Conservation (phyloP, 176 grass and related monocot species). For the Raddia guianensis region DNA sequence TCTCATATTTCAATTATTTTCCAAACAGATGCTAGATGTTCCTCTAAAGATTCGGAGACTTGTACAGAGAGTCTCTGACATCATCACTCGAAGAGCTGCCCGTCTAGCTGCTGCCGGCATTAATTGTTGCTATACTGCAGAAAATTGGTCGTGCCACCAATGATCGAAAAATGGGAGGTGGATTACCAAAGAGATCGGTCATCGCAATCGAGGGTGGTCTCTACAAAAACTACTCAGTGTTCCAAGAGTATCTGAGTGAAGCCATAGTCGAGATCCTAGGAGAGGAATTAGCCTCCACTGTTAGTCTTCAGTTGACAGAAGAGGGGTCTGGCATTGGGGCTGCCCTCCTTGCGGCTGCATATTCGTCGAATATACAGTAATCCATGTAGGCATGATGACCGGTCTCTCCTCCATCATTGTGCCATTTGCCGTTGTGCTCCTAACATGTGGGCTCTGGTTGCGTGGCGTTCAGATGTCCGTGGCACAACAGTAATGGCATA, state of each 20-base stretch:
- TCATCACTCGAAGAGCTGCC: conserved; percentile 66
- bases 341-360: conserved; percentile 69
- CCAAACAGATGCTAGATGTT: conserved; percentile 56
- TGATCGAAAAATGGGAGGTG: conserved; percentile 41
- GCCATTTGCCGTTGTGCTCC: too few species aligned
- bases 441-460: too few species aligned
- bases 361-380: conserved; percentile 55
- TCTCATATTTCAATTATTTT: not conserved
- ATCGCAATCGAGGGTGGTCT: conserved; percentile 76
- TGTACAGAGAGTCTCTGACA: conserved; percentile 61
- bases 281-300: conserved; percentile 61
- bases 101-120: conserved; percentile 76
- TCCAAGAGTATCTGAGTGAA: conserved; percentile 80
- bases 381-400: conserved; percentile 34
- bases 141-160: conserved; percentile 61
- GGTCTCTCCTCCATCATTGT: too few species aligned
- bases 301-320: conserved; percentile 56
- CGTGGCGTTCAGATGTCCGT: too few species aligned
- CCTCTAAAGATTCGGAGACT: conserved; percentile 67
- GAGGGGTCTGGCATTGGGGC: conserved; percentile 80
- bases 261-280: conserved; percentile 73
- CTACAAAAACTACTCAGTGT: conserved; percentile 63
- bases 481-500: too few species aligned
- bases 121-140: conserved; percentile 69
- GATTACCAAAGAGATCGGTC: conserved; percentile 47